Evolutionary conservation across 495 filamentous ascomycete genomes (phyloP).

Genomic region (Barbatosphaeria neglecta): DNA sequence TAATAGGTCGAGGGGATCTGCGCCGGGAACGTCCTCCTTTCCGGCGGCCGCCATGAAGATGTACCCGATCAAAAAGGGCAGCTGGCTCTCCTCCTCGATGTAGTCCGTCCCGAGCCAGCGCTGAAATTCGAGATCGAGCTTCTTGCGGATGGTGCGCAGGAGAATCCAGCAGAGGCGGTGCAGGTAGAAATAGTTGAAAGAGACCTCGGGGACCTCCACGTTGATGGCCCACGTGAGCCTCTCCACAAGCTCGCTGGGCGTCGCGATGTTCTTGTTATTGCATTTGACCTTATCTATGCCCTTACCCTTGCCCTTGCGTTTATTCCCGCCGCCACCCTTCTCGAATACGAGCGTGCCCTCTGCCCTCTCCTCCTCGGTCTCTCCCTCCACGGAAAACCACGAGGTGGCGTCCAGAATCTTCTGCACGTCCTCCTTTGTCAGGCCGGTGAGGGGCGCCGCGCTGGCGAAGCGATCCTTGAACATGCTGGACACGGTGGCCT

Average conservation of each 20-base stretch:
- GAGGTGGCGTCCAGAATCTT: not conserved
- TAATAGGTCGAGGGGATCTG: not conserved
- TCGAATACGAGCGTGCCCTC: not conserved
- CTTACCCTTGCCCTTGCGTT: not conserved
- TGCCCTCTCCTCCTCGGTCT: not conserved
- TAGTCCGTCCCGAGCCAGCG: slow-evolving; percentile 20
- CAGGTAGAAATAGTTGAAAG: slow-evolving; percentile 23
- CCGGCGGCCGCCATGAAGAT: slow-evolving; percentile 21
- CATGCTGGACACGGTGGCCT: not conserved
- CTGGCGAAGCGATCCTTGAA: not conserved
- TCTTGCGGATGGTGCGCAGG: slow-evolving; percentile 17
- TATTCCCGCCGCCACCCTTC: not conserved
- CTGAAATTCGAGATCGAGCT: slow-evolving; percentile 14
- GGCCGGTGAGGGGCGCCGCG: not conserved
- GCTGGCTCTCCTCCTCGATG: slow-evolving; percentile 21
- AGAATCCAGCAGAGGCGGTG: slow-evolving; percentile 27
- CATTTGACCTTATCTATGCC: too few relatives aligned
- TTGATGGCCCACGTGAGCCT: slow-evolving; percentile 9
- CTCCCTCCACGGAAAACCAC: not conserved
- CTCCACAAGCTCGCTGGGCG: slow-evolving; percentile 5
- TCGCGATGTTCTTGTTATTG: slow-evolving; percentile 1
- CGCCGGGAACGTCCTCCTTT: not conserved
- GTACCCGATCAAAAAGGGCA: slow-evolving; percentile 28
- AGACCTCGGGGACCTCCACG: slow-evolving; percentile 15
- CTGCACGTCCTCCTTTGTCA: not conserved